Percentiles rank a stretch among this genome's conserved stretches.
Evolutionary conservation across 2,329 filamentous ascomycete genomes (phyloP).

Genomic region (Aspergillus hortae): DNA sequence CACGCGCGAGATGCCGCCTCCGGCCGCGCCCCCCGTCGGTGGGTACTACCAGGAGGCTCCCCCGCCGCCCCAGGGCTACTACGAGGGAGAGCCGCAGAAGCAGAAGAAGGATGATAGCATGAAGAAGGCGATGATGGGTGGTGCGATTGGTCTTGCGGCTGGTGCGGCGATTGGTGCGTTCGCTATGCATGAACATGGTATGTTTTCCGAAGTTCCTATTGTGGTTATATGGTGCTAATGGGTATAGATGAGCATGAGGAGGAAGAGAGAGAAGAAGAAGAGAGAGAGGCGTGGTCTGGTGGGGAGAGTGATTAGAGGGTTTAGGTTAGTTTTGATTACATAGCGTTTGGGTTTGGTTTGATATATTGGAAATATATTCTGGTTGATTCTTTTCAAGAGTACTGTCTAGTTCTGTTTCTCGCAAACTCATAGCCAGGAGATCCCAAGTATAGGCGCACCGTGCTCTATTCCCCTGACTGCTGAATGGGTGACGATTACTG

Average conservation of each 20-base stretch:
- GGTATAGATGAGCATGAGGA: not conserved
- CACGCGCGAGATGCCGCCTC: conserved; percentile 15
- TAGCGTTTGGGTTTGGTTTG: not conserved
- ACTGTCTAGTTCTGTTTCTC: too few species aligned
- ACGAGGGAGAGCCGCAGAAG: conserved; percentile 20
- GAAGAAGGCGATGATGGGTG: conserved; percentile 53
- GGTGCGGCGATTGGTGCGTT: conserved; percentile 57
- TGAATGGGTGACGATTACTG: too few species aligned
- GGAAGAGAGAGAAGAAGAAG: not conserved
- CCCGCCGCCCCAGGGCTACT: conserved; percentile 4
- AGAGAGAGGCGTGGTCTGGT: not conserved
- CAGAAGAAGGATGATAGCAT: conserved; percentile 45
- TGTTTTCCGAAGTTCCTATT: conserved; percentile 18
- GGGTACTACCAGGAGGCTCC: conserved; percentile 12
- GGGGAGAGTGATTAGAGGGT: not conserved
- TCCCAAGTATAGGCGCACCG: too few species aligned
- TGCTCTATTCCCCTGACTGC: too few species aligned
- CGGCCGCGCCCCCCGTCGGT: conserved; percentile 8
- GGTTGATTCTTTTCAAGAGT: too few species aligned
- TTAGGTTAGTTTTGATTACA: not conserved
- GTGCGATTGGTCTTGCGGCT: conserved; percentile 55
- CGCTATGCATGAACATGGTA: conserved; percentile 56
- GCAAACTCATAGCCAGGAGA: too few species aligned
- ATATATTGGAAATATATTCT: not conserved
- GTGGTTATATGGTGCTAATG: not conserved